phyloP scores from a whole-genome alignment of 2,329 filamentous ascomycete genomes.

The Trichoderma koningiopsis region DNA sequence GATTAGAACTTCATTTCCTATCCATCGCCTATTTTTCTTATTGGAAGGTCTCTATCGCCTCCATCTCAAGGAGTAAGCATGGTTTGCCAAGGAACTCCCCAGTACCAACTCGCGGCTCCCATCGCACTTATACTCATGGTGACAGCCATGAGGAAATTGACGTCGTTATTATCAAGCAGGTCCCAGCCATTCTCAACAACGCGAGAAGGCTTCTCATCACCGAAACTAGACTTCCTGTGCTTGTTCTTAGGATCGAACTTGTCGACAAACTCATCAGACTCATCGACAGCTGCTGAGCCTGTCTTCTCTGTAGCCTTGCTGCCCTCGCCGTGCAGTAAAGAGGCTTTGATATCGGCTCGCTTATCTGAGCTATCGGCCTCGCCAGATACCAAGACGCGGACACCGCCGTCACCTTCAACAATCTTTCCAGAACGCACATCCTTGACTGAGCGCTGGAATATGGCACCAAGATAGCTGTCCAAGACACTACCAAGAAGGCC shows the following conservation, averaged over 20 bases:
- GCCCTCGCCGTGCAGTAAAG: slow-evolving; percentile 47
- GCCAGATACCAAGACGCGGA: slow-evolving; percentile 54
- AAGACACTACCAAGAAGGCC: slow-evolving; percentile 79
- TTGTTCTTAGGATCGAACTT: slow-evolving; percentile 54
- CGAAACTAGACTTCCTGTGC: slow-evolving; percentile 55
- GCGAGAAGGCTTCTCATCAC: slow-evolving; percentile 61
- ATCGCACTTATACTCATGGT: slow-evolving; percentile 80
- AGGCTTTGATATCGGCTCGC: slow-evolving; percentile 45
- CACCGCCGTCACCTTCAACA: slow-evolving; percentile 80
- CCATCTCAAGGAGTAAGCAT: slow-evolving; percentile 8
- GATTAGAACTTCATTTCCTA: background rate
- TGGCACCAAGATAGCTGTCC: slow-evolving; percentile 83
- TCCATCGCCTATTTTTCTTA: background rate
- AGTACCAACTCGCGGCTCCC: slow-evolving; percentile 62
- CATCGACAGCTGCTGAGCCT: slow-evolving; percentile 38
- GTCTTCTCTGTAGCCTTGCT: slow-evolving; percentile 46
- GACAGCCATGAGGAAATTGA: slow-evolving; percentile 90
- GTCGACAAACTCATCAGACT: slow-evolving; percentile 42
- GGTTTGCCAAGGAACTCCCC: slow-evolving; percentile 50
- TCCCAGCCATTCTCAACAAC: slow-evolving; percentile 68
- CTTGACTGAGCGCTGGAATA: slow-evolving; percentile 82
- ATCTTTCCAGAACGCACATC: slow-evolving; percentile 84
- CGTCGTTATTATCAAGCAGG: slow-evolving; percentile 89
- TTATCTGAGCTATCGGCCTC: slow-evolving; percentile 36
- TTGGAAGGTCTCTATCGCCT: background rate